Evolutionary conservation across 768 basidiomycete genomes (phyloP).

Genomic region (Termitomyces titanicus): DNA sequence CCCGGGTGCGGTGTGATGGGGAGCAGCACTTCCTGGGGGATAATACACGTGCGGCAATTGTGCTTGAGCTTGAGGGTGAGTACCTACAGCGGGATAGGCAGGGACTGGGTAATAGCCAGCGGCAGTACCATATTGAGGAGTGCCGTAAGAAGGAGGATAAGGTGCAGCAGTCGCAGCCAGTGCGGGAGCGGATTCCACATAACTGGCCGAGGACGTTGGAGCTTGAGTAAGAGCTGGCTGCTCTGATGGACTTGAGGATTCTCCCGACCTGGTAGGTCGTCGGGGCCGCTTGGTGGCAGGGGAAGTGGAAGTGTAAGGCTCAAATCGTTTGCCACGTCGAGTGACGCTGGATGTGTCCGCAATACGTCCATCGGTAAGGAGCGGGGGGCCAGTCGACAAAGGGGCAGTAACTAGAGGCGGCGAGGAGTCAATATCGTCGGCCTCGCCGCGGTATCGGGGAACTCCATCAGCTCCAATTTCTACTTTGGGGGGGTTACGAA

Average conservation of each 20-base stretch:
- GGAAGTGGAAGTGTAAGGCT: conserved; percentile 11
- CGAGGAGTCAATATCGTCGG: conserved; percentile 61
- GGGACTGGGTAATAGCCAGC: conserved; percentile 10
- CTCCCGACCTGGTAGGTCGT: conserved; percentile 11
- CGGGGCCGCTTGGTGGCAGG: conserved; percentile 12
- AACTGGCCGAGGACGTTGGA: neutral
- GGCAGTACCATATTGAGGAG: conserved; percentile 6
- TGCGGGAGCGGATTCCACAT: neutral
- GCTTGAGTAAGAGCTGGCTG: conserved; percentile 1
- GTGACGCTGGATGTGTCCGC: conserved; percentile 24
- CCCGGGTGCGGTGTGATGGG: neutral
- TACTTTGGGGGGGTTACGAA: conserved; percentile 86
- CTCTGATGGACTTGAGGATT: conserved; percentile 11
- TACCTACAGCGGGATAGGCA: conserved; percentile 11
- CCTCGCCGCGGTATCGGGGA: conserved; percentile 79
- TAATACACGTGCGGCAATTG: conserved; percentile 10
- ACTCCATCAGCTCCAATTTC: conserved; percentile 83
- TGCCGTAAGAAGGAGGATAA: neutral
- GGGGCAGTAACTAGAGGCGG: conserved; percentile 38
- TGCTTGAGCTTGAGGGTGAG: conserved; percentile 8
- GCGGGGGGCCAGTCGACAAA: conserved; percentile 42
- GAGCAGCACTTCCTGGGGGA: neutral
- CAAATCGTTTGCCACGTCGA: conserved; percentile 14
- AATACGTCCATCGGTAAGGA: conserved; percentile 44
- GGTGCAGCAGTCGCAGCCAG: neutral